These are phyloP conservation scores for Microcyclosporella mali DNA, from an alignment of 2,329 filamentous ascomycete species.

Conservation along the genomic window DNA sequence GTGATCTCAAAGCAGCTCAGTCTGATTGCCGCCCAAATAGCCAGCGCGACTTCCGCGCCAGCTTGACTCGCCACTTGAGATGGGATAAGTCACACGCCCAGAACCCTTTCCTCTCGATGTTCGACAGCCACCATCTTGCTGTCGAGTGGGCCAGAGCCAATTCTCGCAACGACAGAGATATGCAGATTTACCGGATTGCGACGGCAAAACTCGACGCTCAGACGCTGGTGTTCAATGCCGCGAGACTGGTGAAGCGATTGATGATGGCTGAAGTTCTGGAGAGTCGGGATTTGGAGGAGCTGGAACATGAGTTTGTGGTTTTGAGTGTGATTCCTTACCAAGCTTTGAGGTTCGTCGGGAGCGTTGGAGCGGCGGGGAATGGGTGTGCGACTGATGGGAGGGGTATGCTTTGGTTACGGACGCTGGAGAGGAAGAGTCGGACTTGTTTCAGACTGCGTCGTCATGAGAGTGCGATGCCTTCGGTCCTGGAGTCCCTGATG, in stretches of 20 bases:
- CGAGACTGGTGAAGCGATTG: background rate
- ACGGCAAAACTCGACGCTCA: background rate
- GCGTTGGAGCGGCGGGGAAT: no score
- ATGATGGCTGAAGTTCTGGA: background rate
- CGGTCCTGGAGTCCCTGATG: no score
- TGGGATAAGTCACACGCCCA: background rate
- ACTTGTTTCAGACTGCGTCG: no score
- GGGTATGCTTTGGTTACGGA: no score
- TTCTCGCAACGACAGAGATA: background rate
- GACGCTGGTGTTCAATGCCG: background rate
- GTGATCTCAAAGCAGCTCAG: background rate
- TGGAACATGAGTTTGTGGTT: background rate
- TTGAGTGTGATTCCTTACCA: no score
- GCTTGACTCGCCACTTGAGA: background rate
- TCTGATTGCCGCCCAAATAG: background rate
- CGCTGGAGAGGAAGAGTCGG: no score
- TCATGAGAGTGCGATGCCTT: no score
- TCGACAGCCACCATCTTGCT: background rate
- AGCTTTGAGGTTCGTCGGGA: no score
- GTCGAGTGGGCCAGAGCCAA: background rate
- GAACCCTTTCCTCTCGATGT: background rate
- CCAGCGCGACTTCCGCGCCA: background rate
- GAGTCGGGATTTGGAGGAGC: background rate
- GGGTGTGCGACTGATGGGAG: no score
- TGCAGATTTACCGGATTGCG: background rate